Evolutionary conservation across 345 rosid species (phyloP).

Genomic region (Pistacia vera): DNA sequence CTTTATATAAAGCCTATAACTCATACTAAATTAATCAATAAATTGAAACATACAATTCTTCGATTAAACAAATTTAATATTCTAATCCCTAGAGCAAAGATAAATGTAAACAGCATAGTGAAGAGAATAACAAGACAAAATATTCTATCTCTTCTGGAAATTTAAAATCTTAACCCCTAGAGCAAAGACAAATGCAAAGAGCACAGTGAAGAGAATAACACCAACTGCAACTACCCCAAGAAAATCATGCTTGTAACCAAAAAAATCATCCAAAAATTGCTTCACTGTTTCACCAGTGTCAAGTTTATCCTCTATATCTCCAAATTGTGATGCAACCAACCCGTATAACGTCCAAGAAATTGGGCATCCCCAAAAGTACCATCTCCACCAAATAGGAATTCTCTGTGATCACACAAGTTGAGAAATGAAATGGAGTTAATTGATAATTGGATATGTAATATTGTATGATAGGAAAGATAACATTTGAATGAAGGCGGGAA

Average conservation of each 20-base stretch:
- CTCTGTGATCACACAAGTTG: conserved; percentile 24
- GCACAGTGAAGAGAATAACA: conserved; percentile 18
- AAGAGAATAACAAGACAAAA: no score
- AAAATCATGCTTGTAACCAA: conserved; percentile 38
- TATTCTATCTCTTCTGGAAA: conserved; percentile 40
- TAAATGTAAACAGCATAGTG: no score
- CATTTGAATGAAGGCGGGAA: not conserved
- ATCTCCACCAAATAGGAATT: conserved; percentile 56
- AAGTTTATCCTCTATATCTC: conserved; percentile 25
- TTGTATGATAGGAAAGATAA: not conserved
- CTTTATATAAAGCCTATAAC: no score
- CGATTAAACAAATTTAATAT: no score
- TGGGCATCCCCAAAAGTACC: conserved; percentile 53
- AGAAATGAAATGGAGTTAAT: not conserved
- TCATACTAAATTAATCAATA: no score
- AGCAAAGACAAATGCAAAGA: conserved; percentile 37
- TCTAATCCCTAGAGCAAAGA: no score
- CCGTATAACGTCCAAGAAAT: conserved; percentile 50
- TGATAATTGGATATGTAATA: not conserved
- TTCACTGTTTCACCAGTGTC: conserved; percentile 26
- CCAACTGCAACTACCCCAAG: conserved; percentile 38
- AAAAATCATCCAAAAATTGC: conserved; percentile 27
- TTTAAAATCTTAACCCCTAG: conserved; percentile 33
- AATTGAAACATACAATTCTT: no score
- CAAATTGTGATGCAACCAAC: conserved; percentile 41